These are phyloP conservation scores for Gossypium thurberi DNA, from an alignment of 345 rosid genomes.

Conservation along the genomic window DNA sequence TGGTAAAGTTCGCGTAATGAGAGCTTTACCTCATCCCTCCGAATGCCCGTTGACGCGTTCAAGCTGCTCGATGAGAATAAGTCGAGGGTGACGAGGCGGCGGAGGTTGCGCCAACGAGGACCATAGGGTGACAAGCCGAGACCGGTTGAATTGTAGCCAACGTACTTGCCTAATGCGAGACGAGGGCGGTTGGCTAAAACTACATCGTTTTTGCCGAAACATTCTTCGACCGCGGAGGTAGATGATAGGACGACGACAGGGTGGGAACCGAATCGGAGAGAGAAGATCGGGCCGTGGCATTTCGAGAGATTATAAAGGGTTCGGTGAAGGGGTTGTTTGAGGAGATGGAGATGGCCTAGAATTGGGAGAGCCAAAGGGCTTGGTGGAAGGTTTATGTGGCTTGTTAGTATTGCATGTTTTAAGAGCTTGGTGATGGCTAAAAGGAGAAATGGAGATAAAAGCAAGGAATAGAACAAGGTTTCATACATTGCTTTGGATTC, in stretches of 20 bases:
- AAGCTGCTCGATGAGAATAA: too few relatives aligned
- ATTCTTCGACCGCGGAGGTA: background rate
- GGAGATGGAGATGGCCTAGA: conserved; percentile 9
- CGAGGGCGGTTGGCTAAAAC: background rate
- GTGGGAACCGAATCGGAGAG: background rate
- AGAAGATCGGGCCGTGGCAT: background rate
- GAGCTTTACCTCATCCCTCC: too few relatives aligned
- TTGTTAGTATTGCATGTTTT: too few relatives aligned
- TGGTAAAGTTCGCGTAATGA: too few relatives aligned
- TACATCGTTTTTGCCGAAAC: background rate
- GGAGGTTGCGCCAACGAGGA: too few relatives aligned
- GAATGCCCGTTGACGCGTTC: too few relatives aligned
- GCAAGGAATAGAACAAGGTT: too few relatives aligned
- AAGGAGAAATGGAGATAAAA: too few relatives aligned
- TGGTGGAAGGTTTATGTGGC: conserved; percentile 1
- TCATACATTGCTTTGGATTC: too few relatives aligned
- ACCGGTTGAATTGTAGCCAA: background rate
- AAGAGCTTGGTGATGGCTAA: too few relatives aligned
- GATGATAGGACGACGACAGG: background rate
- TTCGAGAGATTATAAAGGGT: background rate
- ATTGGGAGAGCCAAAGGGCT: conserved; percentile 6
- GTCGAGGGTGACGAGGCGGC: too few relatives aligned
- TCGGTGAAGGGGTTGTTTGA: conserved; percentile 4
- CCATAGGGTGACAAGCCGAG: background rate
- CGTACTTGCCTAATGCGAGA: background rate